phyloP scores from a whole-genome alignment of 164 flowering plant genomes.

The Malania oleifera region DNA sequence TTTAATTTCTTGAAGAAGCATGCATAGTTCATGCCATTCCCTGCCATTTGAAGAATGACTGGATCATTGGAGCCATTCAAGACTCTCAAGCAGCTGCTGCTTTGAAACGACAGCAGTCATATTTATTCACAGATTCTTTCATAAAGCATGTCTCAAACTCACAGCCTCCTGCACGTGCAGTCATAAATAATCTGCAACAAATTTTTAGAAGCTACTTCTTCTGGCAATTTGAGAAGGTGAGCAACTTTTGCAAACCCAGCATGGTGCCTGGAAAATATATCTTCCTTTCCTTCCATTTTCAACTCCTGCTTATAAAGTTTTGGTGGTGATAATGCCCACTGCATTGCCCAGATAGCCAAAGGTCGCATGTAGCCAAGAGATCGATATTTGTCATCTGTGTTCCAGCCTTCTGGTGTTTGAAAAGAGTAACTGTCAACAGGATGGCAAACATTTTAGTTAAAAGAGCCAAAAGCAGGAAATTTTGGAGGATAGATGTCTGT shows the following conservation, averaged over 20 bases:
- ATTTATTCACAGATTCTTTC: background rate
- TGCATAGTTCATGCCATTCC: too few relatives aligned
- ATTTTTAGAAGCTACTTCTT: constrained; percentile 38
- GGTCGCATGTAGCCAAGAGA: constrained; percentile 85
- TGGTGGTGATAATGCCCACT: constrained; percentile 71
- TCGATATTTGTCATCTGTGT: constrained; percentile 50
- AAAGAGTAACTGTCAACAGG: constrained; percentile 53
- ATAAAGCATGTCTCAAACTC: constrained; percentile 9
- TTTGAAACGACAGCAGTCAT: too few relatives aligned
- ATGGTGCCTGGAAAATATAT: constrained; percentile 25
- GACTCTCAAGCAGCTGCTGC: too few relatives aligned
- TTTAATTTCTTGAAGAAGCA: too few relatives aligned
- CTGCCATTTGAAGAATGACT: too few relatives aligned
- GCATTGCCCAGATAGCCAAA: constrained; percentile 94
- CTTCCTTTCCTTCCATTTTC: constrained; percentile 22
- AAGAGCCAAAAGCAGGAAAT: background rate
- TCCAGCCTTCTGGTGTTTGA: constrained; percentile 93
- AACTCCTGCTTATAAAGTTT: constrained; percentile 22
- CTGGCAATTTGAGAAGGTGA: constrained; percentile 54
- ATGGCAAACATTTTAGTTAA: background rate
- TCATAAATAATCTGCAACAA: constrained; percentile 50
- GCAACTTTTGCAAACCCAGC: constrained; percentile 69
- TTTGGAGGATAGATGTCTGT: background rate
- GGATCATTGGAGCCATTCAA: too few relatives aligned
- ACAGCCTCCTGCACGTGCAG: constrained; percentile 56